Evolutionary conservation across 2,329 filamentous ascomycete genomes (phyloP).

Genomic region (Curvularia spicifera): DNA sequence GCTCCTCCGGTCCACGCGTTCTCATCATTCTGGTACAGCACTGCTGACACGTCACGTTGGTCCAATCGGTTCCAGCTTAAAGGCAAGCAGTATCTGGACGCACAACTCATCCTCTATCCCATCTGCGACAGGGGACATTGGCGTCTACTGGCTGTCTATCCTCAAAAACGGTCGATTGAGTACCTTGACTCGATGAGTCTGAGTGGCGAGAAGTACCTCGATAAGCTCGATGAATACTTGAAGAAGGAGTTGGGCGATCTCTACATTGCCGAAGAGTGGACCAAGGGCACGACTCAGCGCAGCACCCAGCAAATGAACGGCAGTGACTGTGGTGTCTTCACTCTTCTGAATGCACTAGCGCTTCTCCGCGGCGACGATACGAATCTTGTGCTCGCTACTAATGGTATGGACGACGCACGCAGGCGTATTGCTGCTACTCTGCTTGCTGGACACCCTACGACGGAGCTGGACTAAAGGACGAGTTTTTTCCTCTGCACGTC

Average conservation of each 20-base stretch:
- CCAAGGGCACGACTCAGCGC: slow-evolving; percentile 53
- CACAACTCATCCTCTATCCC: slow-evolving; percentile 73
- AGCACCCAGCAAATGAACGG: slow-evolving; percentile 67
- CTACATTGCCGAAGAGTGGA: slow-evolving; percentile 68
- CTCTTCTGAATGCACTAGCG: slow-evolving; percentile 74
- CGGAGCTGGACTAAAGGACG: slow-evolving; percentile 33
- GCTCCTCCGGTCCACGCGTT: slow-evolving; percentile 68
- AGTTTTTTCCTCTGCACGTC: neutral
- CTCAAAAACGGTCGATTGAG: slow-evolving; percentile 64
- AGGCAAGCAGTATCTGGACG: slow-evolving; percentile 64
- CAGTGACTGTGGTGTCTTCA: slow-evolving; percentile 79
- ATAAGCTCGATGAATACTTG: slow-evolving; percentile 59
- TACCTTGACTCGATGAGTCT: slow-evolving; percentile 71
- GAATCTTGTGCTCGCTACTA: slow-evolving; percentile 54
- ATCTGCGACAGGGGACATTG: slow-evolving; percentile 71
- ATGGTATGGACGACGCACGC: slow-evolving; percentile 66
- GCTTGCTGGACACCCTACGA: slow-evolving; percentile 58
- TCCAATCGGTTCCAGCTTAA: slow-evolving; percentile 47
- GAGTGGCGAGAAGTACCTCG: slow-evolving; percentile 45
- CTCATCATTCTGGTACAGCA: slow-evolving; percentile 70
- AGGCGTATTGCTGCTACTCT: slow-evolving; percentile 69
- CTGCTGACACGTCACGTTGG: slow-evolving; percentile 57
- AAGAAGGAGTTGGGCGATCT: slow-evolving; percentile 62
- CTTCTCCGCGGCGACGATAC: slow-evolving; percentile 51
- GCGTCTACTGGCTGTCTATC: slow-evolving; percentile 73